phyloP scores from a whole-genome alignment of 345 rosid species.

The Eucalyptus cladocalyx region DNA sequence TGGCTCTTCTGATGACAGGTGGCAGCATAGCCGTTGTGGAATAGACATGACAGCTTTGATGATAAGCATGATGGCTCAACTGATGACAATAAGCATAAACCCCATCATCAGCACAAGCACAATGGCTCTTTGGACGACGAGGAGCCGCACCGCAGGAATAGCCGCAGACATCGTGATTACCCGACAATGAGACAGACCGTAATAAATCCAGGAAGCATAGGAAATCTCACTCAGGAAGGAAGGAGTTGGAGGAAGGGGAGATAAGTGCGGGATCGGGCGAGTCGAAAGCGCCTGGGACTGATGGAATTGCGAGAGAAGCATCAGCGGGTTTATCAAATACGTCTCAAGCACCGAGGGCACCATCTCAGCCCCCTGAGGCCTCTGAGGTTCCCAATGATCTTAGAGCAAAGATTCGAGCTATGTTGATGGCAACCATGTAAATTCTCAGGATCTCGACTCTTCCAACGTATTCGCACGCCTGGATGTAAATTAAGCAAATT shows the following conservation, averaged over 20 bases:
- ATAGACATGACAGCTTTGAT: constrained; percentile 15
- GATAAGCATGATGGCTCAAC: constrained; percentile 21
- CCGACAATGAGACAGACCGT: neutral
- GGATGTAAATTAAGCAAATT: neutral
- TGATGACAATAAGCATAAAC: constrained; percentile 8
- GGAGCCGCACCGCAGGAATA: neutral
- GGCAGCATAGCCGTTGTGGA: neutral
- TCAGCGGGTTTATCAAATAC: constrained; percentile 11
- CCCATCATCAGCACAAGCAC: constrained; percentile 14
- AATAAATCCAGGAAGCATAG: constrained; percentile 18
- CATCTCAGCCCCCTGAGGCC: constrained; percentile 12
- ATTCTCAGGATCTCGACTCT: neutral
- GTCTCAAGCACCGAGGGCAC: neutral
- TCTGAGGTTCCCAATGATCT: constrained; percentile 58
- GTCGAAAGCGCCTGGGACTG: constrained; percentile 26
- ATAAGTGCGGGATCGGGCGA: constrained; percentile 39
- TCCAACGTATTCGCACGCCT: neutral
- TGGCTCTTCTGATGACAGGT: constrained; percentile 16
- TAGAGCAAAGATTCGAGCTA: constrained; percentile 93
- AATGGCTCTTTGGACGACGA: constrained; percentile 10
- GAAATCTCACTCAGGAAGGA: constrained; percentile 11
- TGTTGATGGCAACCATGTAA: constrained; percentile 77
- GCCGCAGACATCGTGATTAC: neutral
- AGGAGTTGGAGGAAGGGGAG: constrained; percentile 60
- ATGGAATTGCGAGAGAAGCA: constrained; percentile 24